Conservation (phyloP, 352 stramenopile genomes). For the Phytophthora colocasiae region DNA sequence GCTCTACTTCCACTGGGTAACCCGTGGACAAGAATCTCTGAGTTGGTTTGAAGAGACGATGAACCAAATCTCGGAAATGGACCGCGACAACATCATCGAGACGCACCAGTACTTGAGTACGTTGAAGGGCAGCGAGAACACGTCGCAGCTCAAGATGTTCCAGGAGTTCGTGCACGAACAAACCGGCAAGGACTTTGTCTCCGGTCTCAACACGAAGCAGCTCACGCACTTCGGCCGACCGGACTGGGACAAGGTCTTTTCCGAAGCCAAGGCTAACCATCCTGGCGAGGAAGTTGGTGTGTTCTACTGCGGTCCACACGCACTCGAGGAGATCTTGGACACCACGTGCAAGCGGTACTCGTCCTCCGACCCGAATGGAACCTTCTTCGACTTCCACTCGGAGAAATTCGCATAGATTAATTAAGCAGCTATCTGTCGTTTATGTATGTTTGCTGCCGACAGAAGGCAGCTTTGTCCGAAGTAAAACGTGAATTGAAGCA, state of each 20-base stretch:
- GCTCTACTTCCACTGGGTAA: slow-evolving; percentile 91
- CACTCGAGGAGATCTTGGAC: slow-evolving; percentile 77
- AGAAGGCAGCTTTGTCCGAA: slow-evolving; percentile 22
- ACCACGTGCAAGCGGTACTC: slow-evolving; percentile 78
- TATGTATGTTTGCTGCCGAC: slow-evolving; percentile 21
- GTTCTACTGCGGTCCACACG: slow-evolving; percentile 87
- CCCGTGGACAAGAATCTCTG: slow-evolving; percentile 77
- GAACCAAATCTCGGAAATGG: slow-evolving; percentile 84
- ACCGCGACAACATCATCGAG: slow-evolving; percentile 82
- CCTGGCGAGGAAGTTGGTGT: slow-evolving; percentile 82
- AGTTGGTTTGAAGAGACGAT: slow-evolving; percentile 89
- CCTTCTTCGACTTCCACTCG: slow-evolving; percentile 86
- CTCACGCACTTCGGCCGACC: slow-evolving; percentile 88
- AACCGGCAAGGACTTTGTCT: slow-evolving; percentile 82
- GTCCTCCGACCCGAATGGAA: slow-evolving; percentile 56
- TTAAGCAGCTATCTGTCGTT: slow-evolving; percentile 28
- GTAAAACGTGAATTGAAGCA: slow-evolving; percentile 29
- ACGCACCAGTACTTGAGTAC: slow-evolving; percentile 88
- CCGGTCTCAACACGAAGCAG: slow-evolving; percentile 78
- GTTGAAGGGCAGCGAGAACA: slow-evolving; percentile 75
- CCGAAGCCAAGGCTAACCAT: slow-evolving; percentile 53
- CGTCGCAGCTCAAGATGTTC: slow-evolving; percentile 82
- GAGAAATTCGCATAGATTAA: slow-evolving; percentile 79
- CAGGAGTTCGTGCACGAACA: slow-evolving; percentile 86
- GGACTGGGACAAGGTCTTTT: slow-evolving; percentile 86